Base-by-base conservation (phyloP, 495 filamentous ascomycete species). In the Xanthoparmelia taractica region DNA sequence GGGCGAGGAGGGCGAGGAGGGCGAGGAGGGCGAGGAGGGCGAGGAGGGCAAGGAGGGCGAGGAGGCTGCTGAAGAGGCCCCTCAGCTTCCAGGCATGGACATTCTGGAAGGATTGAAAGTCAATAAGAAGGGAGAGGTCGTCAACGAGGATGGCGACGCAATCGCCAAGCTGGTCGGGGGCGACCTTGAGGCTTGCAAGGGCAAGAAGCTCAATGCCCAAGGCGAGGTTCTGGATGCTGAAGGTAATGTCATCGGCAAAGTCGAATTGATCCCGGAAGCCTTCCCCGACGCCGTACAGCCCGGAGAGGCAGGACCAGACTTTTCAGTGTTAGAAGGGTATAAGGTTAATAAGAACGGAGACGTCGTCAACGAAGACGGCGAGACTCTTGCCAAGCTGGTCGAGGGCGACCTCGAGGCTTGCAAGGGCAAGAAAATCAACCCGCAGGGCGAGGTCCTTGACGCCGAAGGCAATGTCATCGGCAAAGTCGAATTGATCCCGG, bases 321-420 rank as follows among this genome's bases (percentile, higher is more conserved):
- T 84, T 48, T 84, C 85, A 0, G 70, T 78, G 52, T 75, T 90
- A 18, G 84, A 83, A 43, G 80, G 79, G 69, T 82, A 79, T 72
- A 84, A 80, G 59, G 82, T 91, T 69, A 90, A 89, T 77, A 90
- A 91, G 73, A 73, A 80, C 29, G 88, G 88, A 60, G 85, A 88
- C 59, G 82, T 90, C 50, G 69, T 81, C 13, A 71, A 81, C 61
- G 78, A 80, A 59, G 78, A 81, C 60, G 78, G 78, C 47, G 78
- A 81, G 12, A 65, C 71, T 1, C 75, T 81, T 61, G 78, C 76
- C 34, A 71, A 74, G 57, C 71, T 81, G 36, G 63, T 67, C 13
- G 75, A 78, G 43, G 76, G 74, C 27, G 78, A 79, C n/a, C 60
- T 77, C 25, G 57, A 63, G 5, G 71, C 74, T 15, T 73, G 72